Evolutionary conservation across 768 basidiomycete species (phyloP).

Genomic region (Rubroboletus pulcherrimus): DNA sequence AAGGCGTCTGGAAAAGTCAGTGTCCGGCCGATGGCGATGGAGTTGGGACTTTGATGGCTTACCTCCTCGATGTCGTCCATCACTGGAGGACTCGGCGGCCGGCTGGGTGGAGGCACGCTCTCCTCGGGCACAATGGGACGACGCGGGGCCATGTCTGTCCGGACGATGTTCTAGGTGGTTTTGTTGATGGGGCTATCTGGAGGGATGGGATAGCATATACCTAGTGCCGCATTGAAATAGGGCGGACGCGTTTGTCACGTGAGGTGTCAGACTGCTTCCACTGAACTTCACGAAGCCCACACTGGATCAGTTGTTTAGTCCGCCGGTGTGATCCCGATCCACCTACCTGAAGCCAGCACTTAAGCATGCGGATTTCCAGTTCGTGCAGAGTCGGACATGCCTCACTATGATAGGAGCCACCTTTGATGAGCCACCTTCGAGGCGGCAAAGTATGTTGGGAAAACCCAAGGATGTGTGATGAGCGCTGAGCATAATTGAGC

Average conservation of each 20-base stretch:
- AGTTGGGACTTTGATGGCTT: neutral
- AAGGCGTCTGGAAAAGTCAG: conserved; percentile 41
- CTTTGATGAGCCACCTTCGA: neutral
- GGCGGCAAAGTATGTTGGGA: neutral
- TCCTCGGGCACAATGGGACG: conserved; percentile 24
- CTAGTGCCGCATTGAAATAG: conserved; percentile 12
- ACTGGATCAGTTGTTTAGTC: neutral
- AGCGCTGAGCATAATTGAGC: neutral
- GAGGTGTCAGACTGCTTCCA: conserved; percentile 5
- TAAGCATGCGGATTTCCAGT: neutral
- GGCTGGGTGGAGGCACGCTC: conserved; percentile 27
- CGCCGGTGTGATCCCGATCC: neutral
- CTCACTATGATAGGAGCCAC: too few relatives aligned
- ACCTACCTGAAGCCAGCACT: neutral
- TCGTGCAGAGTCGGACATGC: neutral
- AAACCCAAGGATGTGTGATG: neutral
- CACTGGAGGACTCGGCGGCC: conserved; percentile 21
- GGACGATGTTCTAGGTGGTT: neutral
- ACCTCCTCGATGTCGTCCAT: conserved; percentile 44
- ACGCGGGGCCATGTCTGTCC: conserved; percentile 27
- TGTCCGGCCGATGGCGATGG: neutral
- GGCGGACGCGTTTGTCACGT: conserved; percentile 20
- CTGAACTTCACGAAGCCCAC: neutral
- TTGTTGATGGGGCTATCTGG: neutral
- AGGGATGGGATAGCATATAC: neutral